Conservation (phyloP, 176 grass and related monocot genomes). For the Raddia guianensis region DNA sequence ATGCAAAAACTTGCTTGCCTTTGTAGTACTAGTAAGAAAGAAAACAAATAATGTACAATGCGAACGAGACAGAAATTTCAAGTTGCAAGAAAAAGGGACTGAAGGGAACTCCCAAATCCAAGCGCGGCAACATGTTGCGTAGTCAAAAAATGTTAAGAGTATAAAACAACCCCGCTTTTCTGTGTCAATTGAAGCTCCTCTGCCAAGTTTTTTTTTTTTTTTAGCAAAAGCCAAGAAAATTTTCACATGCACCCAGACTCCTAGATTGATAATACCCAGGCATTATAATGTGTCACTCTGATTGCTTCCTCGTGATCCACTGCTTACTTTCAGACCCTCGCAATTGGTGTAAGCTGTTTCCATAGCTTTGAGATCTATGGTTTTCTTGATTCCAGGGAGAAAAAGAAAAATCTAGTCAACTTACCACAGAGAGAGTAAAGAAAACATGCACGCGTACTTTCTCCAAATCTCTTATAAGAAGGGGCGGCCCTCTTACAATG, state of each 20-base stretch:
- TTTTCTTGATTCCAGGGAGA: neutral
- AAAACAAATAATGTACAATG: too few relatives aligned
- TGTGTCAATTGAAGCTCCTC: neutral
- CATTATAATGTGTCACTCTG: too few relatives aligned
- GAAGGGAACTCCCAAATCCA: too few relatives aligned
- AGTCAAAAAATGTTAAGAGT: too few relatives aligned
- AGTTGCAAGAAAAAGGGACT: too few relatives aligned
- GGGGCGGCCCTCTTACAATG: slow-evolving; percentile 13
- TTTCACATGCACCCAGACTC: neutral
- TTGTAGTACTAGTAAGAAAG: too few relatives aligned
- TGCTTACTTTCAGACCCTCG: neutral
- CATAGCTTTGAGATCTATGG: neutral
- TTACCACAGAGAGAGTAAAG: neutral
- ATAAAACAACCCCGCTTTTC: too few relatives aligned
- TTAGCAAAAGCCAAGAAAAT: neutral
- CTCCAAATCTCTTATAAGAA: slow-evolving; percentile 2
- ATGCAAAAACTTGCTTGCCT: too few relatives aligned
- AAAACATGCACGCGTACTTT: neutral
- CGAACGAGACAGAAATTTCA: too few relatives aligned
- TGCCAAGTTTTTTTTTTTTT: neutral
- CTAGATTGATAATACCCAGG: slow-evolving; percentile 16
- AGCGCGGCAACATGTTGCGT: too few relatives aligned
- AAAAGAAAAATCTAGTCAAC: neutral
- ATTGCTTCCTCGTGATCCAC: slow-evolving; percentile 1
- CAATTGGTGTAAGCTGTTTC: neutral